Conservation (phyloP, 23 red algal species). For the Chondrus crispus region DNA sequence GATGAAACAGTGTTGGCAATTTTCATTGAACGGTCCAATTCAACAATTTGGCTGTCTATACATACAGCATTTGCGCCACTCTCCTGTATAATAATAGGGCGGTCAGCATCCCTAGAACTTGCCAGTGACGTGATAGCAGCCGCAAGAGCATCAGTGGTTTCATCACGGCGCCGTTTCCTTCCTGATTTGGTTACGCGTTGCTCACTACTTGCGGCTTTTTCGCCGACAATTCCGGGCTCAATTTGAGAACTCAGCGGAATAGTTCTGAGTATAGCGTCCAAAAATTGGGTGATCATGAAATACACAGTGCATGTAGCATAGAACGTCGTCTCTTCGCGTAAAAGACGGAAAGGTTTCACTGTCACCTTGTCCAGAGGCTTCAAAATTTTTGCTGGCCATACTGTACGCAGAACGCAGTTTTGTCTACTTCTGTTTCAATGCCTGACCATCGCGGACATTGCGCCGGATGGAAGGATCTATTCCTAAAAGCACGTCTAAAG, state of each 20-base stretch:
- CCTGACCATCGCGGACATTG: neutral
- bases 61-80: no score
- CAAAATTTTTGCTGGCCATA: neutral
- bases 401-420: neutral
- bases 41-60: no score
- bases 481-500: neutral
- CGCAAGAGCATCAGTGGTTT: neutral
- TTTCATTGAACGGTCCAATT: no score
- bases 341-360: neutral
- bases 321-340: neutral
- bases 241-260: neutral
- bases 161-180: constrained; percentile 7
- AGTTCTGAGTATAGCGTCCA: neutral
- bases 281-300: neutral
- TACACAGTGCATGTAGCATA: neutral
- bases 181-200: no score
- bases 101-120: neutral
- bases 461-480: neutral
- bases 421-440: neutral
- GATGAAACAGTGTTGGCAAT: neutral
- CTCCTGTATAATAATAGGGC: constrained; percentile 9
- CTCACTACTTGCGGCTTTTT: no score
- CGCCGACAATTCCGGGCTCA: neutral
- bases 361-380: neutral
- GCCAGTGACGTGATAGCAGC: constrained; percentile 1